Base-by-base conservation (phyloP, 176 grass and related monocot species). In the Oryza glumipatula region DNA sequence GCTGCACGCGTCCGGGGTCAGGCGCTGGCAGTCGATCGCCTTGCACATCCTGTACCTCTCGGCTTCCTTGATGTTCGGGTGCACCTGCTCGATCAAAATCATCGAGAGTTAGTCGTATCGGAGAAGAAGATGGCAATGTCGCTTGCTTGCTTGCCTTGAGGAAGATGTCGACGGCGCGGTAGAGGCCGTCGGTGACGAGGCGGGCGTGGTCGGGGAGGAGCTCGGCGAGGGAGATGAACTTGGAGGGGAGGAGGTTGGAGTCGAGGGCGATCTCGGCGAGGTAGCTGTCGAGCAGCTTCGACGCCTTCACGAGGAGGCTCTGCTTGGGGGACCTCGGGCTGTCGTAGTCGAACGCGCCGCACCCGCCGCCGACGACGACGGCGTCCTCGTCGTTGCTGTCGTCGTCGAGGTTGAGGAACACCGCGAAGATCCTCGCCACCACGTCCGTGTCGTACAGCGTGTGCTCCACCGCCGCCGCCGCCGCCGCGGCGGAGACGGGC, bases 41-140 rank as follows among this genome's bases (percentile, higher is more conserved):
- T 95, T 98, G 91, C 96, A 95, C 58, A 98, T 86, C 4, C 91
- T 80, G 85, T 98, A 95, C 30, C 96, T 76, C 80, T 98, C 96
- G 5, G 96, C 92, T 28, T 98, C 96, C 93, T 90, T 98, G 76
- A 98, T 82, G 93, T 92, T 95, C 35, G 96, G 96, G 87, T 98
- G 93, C 49, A 95, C 96, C 95, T 98, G 88, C 54, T 47, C 14
- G 56, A 47, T 44, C 21, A 4, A 3, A 44, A 44, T 44, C 39
- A 71, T 73, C 13, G 38, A 28, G 3, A 46, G 46, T 46, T 6
- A 46, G 70, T 51, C 2, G 30, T 28, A 4, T 35, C 33, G 35
- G 35, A 36, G 35, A 36, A 23, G 10, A 67, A 36, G 28, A 72
- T 32, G 43, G 28, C 35, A 38, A 38, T 38, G 36, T 38, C 3